Conservation (phyloP, 1,284 basidiomycete species). For the Marasmius oreades region DNA sequence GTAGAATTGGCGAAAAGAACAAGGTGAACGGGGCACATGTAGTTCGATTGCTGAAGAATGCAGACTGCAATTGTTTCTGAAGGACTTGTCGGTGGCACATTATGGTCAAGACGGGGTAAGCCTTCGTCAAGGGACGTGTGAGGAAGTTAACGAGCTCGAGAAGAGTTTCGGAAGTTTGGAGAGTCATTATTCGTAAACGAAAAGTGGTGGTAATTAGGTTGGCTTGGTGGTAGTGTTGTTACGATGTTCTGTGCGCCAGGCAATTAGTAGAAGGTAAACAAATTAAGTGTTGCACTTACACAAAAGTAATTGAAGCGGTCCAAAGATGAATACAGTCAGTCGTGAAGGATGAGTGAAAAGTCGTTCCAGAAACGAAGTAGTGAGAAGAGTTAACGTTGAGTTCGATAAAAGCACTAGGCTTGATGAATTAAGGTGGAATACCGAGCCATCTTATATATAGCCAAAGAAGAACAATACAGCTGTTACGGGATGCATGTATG, state of each 20-base stretch:
- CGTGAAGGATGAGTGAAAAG: neutral
- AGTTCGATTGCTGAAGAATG: neutral
- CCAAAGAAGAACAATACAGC: neutral
- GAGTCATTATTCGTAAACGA: neutral
- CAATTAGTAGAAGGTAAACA: neutral
- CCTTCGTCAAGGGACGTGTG: slow-evolving; percentile 10
- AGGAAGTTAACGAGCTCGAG: slow-evolving; percentile 11
- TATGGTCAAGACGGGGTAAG: neutral
- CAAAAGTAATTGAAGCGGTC: no score
- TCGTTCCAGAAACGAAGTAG: neutral
- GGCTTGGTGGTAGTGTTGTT: neutral
- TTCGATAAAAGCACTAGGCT: neutral
- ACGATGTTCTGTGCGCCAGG: neutral
- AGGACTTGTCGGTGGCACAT: neutral
- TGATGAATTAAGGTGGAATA: neutral
- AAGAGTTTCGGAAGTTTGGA: slow-evolving; percentile 5
- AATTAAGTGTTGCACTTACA: neutral
- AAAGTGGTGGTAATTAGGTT: neutral
- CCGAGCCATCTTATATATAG: neutral
- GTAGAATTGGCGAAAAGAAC: neutral
- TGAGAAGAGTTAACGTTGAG: neutral
- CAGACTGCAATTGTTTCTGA: neutral
- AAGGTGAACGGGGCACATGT: neutral
- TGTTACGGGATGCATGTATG: no score
- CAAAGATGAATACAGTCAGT: neutral